A percentile compares a stretch with the other conserved stretches of the same genome.
Evolutionary conservation across 805 yeast genomes (phyloP).

Genomic region (Wickerhamomyces bovis): DNA sequence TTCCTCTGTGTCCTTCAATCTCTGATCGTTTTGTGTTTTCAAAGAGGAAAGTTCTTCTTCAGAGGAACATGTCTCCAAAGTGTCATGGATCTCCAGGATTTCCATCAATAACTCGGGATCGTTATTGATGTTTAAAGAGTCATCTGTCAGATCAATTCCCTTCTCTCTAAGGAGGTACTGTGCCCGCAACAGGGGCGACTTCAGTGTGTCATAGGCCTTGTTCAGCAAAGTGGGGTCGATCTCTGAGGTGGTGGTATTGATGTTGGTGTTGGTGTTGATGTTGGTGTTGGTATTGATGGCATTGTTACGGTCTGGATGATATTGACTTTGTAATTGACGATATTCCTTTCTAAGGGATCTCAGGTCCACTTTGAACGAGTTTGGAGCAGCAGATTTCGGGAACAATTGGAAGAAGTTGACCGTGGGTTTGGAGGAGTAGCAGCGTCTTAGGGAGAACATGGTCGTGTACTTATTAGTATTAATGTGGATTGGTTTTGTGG

Average conservation of each 20-base stretch:
- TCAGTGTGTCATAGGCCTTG: constrained; percentile 68
- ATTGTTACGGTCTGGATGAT: constrained; percentile 70
- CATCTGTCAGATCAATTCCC: constrained; percentile 52
- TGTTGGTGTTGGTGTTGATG: constrained; percentile 7
- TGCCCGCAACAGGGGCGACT: constrained; percentile 65
- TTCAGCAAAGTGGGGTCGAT: constrained; percentile 44
- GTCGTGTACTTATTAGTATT: no score
- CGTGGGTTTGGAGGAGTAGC: constrained; percentile 5
- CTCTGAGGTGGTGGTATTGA: constrained; percentile 19
- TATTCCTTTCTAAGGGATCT: constrained; percentile 65
- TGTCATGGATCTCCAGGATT: constrained; percentile 81
- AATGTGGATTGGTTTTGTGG: background rate
- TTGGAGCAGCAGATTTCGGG: constrained; percentile 72
- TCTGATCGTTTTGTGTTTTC: constrained; percentile 47
- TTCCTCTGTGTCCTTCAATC: constrained; percentile 43
- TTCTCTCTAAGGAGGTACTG: constrained; percentile 45
- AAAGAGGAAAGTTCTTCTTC: constrained; percentile 53
- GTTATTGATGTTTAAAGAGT: constrained; percentile 39
- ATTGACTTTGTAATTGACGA: constrained; percentile 59
- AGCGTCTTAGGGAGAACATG: constrained; percentile 7
- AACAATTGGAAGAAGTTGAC: constrained; percentile 53
- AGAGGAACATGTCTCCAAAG: constrained; percentile 56
- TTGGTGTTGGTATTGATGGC: background rate
- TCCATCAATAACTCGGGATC: constrained; percentile 62
- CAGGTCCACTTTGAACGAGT: constrained; percentile 59